These are phyloP conservation scores for Schizonepeta tenuifolia DNA, from an alignment of 257 asterid species.

Conservation along the genomic window DNA sequence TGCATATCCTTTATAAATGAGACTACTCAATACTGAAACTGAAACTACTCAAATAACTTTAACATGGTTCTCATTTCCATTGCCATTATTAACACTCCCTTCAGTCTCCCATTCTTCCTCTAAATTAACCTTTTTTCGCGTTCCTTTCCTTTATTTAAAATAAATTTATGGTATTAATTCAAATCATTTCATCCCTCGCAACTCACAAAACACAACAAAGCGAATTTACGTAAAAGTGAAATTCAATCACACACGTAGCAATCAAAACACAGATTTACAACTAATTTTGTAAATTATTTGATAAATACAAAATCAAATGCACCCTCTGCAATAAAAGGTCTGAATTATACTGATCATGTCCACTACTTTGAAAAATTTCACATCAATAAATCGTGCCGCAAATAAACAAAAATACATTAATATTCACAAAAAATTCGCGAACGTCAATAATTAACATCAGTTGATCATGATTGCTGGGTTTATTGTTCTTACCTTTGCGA, in stretches of 20 bases:
- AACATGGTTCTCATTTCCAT: background rate
- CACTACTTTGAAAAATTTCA: background rate
- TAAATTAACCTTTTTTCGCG: slow-evolving; percentile 1
- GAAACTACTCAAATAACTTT: slow-evolving; percentile 12
- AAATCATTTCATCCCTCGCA: slow-evolving; percentile 8
- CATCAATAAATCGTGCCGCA: slow-evolving; percentile 6
- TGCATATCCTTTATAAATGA: slow-evolving; percentile 7
- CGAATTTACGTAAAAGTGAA: background rate
- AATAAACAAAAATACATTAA: background rate
- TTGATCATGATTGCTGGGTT: background rate
- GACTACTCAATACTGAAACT: background rate
- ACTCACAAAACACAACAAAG: background rate
- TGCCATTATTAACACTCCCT: background rate
- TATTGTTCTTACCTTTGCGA: slow-evolving; percentile 30
- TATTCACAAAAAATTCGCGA: background rate
- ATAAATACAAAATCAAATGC: background rate
- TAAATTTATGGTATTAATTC: slow-evolving; percentile 1
- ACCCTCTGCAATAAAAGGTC: background rate
- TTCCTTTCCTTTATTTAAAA: background rate
- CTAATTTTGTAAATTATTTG: background rate
- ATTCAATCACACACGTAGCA: slow-evolving; percentile 9
- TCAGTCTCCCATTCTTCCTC: slow-evolving; percentile 8
- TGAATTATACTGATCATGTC: slow-evolving; percentile 23
- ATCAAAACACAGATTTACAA: slow-evolving; percentile 5
- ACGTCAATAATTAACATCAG: background rate